Base-by-base conservation (phyloP, 2,329 filamentous ascomycete species). In the Cryphonectria carpinicola region DNA sequence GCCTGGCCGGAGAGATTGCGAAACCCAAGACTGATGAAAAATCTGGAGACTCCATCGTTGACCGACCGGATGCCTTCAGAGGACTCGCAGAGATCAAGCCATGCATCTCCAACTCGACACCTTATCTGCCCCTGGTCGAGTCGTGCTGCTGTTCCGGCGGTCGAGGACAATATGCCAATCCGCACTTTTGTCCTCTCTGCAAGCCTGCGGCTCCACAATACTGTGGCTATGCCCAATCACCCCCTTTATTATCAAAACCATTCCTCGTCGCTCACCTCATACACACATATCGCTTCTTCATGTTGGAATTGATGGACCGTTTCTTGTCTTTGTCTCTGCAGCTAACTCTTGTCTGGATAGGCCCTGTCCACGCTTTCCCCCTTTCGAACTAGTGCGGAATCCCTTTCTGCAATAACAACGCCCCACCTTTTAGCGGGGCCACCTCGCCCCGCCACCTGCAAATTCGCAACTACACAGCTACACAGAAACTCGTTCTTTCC, bases 261-360 rank as follows among this genome's bases (percentile, higher is more conserved):
- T 58, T 58, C 54, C 8, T 32, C 54, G 17, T 32, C 28, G 28
- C 14, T 25, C 61, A 43, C 41, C 37, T 62, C 35, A 62, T 37
- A 43, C n/a, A 46, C 22, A 64, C 37, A 35, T 17, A 25, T 49
- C 41, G 41, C 28, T 35, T 60, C 28, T 67, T 67, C 28, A 37
- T 56, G 54, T 22, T 49, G 17, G 52, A 54, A 58, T 41, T 64
- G 54, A 64, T 54, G 54, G 41, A 49, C 63, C 13, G 25, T 25
- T 61, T 46, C 61, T 54, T 54, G 10, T n/a, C 52, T 54, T 56
- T 64, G 56, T 64, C 63, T 56, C 39, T 65, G 71, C 56, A 35
- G 69, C 69, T 70, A 69, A 72, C 63, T 71, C 66, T 66, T 52
- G 19, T 65, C 54, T 56, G 46, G 66, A 65, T 71, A 71, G 69